These are phyloP conservation scores for Leishmania amazonensis DNA, from an alignment of 208 protist species.

Conservation along the genomic window DNA sequence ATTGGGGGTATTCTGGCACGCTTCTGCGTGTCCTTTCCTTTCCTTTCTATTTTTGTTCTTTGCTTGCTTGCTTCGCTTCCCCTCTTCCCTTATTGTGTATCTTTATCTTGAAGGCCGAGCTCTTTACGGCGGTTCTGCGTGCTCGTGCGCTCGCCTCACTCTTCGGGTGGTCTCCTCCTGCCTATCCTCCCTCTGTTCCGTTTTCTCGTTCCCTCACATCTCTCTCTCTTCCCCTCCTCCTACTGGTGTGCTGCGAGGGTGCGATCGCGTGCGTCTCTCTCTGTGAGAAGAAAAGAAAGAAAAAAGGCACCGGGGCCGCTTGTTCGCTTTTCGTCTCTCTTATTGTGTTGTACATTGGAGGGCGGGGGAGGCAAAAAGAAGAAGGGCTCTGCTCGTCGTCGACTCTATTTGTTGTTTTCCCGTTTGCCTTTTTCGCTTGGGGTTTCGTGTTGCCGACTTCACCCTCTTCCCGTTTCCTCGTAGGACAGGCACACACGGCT, in stretches of 20 bases:
- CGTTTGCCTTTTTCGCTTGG: not conserved
- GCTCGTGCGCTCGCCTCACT: not conserved
- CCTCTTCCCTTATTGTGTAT: not conserved
- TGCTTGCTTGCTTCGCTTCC: not conserved
- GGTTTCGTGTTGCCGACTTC: not conserved
- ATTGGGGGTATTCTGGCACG: not conserved
- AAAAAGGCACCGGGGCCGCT: not conserved
- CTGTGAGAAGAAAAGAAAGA: not conserved
- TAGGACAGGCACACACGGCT: not conserved
- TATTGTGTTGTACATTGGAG: conserved; percentile 5
- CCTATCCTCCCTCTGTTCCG: not conserved
- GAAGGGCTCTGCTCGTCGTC: not conserved
- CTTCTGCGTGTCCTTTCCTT: not conserved
- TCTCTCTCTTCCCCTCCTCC: not conserved
- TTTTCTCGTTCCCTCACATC: not conserved
- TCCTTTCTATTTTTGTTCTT: not conserved
- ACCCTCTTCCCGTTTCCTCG: not conserved
- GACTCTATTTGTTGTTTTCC: not conserved
- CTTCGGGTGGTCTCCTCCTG: not conserved
- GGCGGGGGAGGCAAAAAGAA: not conserved
- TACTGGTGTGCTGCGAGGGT: not conserved
- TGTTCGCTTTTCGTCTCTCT: not conserved
- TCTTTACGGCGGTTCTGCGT: not conserved
- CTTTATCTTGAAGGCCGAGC: not conserved
- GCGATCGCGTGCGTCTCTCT: not conserved